Conservation (phyloP, 2,329 filamentous ascomycete species). For the Moelleriella libera region DNA sequence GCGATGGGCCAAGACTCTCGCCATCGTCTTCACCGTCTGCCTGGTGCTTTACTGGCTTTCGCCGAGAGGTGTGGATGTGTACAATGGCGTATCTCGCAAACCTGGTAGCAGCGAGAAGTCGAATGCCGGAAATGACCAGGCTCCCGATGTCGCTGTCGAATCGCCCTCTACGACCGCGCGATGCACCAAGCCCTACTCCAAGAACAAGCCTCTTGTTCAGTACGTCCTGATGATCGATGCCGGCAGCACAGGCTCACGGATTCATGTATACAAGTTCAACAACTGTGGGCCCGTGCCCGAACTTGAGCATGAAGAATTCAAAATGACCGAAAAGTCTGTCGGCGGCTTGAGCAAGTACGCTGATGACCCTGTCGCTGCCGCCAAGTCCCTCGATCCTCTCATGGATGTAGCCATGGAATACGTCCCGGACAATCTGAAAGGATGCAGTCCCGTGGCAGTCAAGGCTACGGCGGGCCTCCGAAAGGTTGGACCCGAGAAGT, state of each 20-base stretch:
- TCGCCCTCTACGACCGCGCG: constrained; percentile 52
- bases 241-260: constrained; percentile 91
- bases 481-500: constrained; percentile 68
- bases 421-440: constrained; percentile 78
- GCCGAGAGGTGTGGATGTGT: constrained; percentile 41
- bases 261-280: constrained; percentile 98
- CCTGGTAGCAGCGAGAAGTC: not conserved
- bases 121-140: constrained; percentile 27
- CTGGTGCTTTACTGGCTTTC: constrained; percentile 51
- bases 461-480: constrained; percentile 93
- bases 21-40: constrained; percentile 44
- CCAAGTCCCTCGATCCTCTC: constrained; percentile 75
- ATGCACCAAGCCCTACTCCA: constrained; percentile 72
- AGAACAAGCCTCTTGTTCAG: constrained; percentile 86
- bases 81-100: constrained; percentile 20
- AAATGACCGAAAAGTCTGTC: constrained; percentile 78
- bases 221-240: constrained; percentile 99
- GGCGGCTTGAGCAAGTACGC: constrained; percentile 81
- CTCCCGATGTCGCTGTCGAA: constrained; percentile 31
- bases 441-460: constrained; percentile 90
- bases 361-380: constrained; percentile 73
- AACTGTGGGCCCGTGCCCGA: constrained; percentile 95
- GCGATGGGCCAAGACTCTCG: constrained; percentile 51
- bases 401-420: constrained; percentile 73
- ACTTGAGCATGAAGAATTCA: constrained; percentile 82